Evolutionary conservation across 768 basidiomycete genomes (phyloP), one percentile per base, ranked within the genome.

Genomic region (Mycena floridula): DNA sequence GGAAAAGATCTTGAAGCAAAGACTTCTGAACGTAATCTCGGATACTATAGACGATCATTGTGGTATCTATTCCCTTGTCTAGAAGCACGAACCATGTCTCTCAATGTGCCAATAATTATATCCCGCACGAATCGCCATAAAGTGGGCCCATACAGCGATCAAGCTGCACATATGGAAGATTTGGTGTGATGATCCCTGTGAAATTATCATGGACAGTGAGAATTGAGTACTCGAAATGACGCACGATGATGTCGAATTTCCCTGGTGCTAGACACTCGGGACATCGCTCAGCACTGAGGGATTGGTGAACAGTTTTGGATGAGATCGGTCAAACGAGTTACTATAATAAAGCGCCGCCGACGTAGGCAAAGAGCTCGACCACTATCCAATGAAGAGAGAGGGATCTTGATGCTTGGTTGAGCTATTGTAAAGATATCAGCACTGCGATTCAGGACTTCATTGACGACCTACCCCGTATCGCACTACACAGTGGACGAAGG

Each of bases 91-190:
- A n/a, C n/a, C n/a, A n/a, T n/a, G n/a, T n/a, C n/a, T n/a, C n/a
- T n/a, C n/a, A n/a, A n/a, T n/a, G n/a, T n/a, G n/a, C n/a, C n/a
- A n/a, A n/a, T n/a, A n/a, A n/a, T n/a, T n/a, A n/a, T n/a, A n/a
- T n/a, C n/a, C n/a, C n/a, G n/a, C n/a, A n/a, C n/a, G n/a, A n/a
- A n/a, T n/a, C n/a, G n/a, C n/a, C n/a, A n/a, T n/a, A n/a, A n/a
- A 48, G 24, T 48, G 47, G 7, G 47, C 42, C 21, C 24, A 43
- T 18, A 48, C 47, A 12, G 47, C 47, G 7, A 49, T 32, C 44
- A 49, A 15, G 18, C 48, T 49, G 30, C 48, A 49, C 3, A 49
- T 24, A 35, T 49, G 48, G 40, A 49, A 49, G 3, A 49, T 45
- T 36, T 49, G 48, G 36, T 49, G 48, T 4, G 48, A 49, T 5